These are phyloP conservation scores for Trypethelium eluteriae DNA, from an alignment of 495 filamentous ascomycete species.

Conservation along the genomic window DNA sequence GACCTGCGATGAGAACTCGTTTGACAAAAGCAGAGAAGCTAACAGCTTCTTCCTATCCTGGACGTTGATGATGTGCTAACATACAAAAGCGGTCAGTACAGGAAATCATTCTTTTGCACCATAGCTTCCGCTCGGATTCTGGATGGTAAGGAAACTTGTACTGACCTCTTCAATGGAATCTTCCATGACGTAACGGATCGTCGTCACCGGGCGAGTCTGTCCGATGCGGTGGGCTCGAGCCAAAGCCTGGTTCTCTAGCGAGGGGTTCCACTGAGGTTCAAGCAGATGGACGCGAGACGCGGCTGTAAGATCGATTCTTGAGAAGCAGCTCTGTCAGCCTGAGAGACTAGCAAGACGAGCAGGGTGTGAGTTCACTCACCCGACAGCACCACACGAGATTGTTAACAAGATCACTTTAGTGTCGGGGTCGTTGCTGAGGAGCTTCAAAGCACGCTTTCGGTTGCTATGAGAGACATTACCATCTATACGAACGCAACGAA, in stretches of 20 bases:
- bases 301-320: conserved; percentile 23
- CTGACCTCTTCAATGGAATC: conserved; percentile 22
- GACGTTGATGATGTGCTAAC: neutral
- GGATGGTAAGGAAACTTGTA: neutral
- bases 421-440: neutral
- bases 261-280: conserved; percentile 33
- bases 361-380: neutral
- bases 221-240: conserved; percentile 30
- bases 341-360: neutral
- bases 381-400: conserved; percentile 10
- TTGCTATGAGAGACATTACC: conserved; percentile 30
- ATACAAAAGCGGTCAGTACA: too few relatives aligned
- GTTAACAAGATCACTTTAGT: conserved; percentile 6
- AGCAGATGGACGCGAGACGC: conserved; percentile 26
- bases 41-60: conserved; percentile 5
- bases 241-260: conserved; percentile 30
- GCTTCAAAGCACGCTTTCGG: conserved; percentile 10
- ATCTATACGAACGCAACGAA: conserved; percentile 36
- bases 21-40: neutral
- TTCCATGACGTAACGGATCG: conserved; percentile 23
- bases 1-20: neutral
- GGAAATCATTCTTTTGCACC: too few relatives aligned
- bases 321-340: neutral
- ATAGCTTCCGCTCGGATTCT: too few relatives aligned
- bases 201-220: conserved; percentile 27